Evolutionary conservation across 306 rosid species (phyloP).

Genomic region (Castanea sativa): DNA sequence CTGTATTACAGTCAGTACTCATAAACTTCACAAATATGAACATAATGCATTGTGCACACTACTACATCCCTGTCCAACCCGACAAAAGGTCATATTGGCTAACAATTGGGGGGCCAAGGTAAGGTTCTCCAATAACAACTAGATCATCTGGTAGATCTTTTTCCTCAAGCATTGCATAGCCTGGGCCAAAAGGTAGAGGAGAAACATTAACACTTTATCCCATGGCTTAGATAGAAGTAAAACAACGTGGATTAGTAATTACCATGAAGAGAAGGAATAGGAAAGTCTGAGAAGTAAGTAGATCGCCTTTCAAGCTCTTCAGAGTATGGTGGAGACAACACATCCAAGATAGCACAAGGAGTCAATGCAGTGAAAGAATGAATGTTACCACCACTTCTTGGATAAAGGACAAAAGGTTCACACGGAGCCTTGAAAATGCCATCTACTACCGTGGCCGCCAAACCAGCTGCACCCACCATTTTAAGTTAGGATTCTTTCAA

Average conservation of each 20-base stretch:
- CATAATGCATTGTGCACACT: not conserved
- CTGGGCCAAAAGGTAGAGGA: constrained; percentile 18
- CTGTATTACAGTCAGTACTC: not conserved
- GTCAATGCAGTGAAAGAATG: constrained; percentile 60
- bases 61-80: not conserved
- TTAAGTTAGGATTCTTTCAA: too few relatives aligned
- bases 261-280: constrained; percentile 55
- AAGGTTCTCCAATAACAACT: constrained; percentile 52
- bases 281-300: constrained; percentile 51
- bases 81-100: not conserved
- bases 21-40: not conserved
- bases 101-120: constrained; percentile 46
- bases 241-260: not conserved
- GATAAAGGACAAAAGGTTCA: constrained; percentile 46
- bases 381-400: constrained; percentile 68
- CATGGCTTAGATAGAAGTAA: not conserved
- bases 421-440: constrained; percentile 40
- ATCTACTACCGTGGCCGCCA: constrained; percentile 47
- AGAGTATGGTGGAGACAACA: constrained; percentile 66
- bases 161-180: constrained; percentile 59
- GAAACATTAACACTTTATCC: too few relatives aligned
- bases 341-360: constrained; percentile 61
- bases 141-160: constrained; percentile 46
- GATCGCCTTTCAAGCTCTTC: constrained; percentile 54
- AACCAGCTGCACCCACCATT: constrained; percentile 40